phyloP scores from a whole-genome alignment of 257 asterid species.

The Solanum sitiens region DNA sequence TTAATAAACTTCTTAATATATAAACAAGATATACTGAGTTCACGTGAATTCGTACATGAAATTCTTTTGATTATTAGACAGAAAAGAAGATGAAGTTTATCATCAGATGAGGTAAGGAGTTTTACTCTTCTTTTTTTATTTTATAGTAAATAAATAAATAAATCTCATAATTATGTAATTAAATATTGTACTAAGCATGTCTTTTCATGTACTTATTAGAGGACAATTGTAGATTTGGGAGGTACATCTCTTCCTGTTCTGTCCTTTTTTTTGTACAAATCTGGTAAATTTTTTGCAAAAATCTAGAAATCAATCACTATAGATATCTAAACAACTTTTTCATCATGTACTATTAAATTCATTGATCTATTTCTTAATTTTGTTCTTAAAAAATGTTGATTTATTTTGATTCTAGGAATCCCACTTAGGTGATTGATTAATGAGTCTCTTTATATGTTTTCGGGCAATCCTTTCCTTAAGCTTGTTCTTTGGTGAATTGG shows the following conservation, averaged over 20 bases:
- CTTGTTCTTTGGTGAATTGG: not conserved
- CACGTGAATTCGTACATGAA: not conserved
- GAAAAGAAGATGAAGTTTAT: not conserved
- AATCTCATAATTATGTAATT: not conserved
- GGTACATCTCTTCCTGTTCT: constrained; percentile 18
- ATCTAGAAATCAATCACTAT: not conserved
- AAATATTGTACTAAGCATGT: constrained; percentile 9
- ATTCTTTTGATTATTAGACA: not conserved
- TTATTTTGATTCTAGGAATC: too few relatives aligned
- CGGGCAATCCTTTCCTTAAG: not conserved
- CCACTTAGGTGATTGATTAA: too few relatives aligned
- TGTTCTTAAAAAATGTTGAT: not conserved
- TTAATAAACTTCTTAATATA: not conserved
- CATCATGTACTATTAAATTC: not conserved
- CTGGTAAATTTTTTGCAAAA: not conserved
- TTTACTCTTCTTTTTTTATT: not conserved
- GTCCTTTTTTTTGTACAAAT: not conserved
- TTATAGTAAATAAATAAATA: not conserved
- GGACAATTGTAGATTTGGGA: constrained; percentile 11
- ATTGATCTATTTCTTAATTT: not conserved
- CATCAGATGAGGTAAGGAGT: not conserved
- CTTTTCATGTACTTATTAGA: constrained; percentile 12
- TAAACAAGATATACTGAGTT: too few relatives aligned
- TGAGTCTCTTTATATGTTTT: not conserved
- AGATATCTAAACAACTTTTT: not conserved